Evolutionary conservation across 345 rosid species (phyloP), one percentile per base, ranked within the genome.

Genomic region (Balakata baccata): DNA sequence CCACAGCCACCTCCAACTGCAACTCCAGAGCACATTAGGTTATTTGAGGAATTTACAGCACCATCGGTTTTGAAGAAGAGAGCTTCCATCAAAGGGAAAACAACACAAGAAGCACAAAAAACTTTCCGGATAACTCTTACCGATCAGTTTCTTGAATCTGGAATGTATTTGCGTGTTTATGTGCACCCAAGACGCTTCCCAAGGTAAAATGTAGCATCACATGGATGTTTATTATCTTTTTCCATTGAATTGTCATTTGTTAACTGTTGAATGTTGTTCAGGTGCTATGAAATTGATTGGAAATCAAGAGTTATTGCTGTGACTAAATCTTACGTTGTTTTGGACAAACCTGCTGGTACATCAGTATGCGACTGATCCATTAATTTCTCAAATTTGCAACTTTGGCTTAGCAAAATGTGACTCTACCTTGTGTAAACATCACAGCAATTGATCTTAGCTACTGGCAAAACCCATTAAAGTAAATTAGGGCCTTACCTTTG

Each of bases 261-360:
- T 77, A 39, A 70, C 39, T 11, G 38, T 68, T 13, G 45, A 45
- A 22, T 58, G 18, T 70, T 68, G 22, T 50, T 43, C 90, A 92
- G 98, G 86, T 90, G 95, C 82, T 90, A 94, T 84, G 97, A 89
- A 37, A 86, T 90, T 72, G 95, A 92, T 79, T 94, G 98, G 98
- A 87, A 83, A 75, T 90, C 93, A 1, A 85, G 97, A 81, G 74
- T 94, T 72, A 77, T 92, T 25, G 90, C 93, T 53, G 88, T 89
- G 76, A 70, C 90, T 3, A 93, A 92, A 49, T 89, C 90, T 68
- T 89, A 85, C 79, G 95, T 92, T 25, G 88, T 94, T 71, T 80
- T 94, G 88, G 92, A 94, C 85, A 92, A 94, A 83, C 97, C 98
- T 79, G 93, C 97, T 5, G 97, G 97, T 69, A 92, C 92, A 75